phyloP scores from a whole-genome alignment of 345 rosid species.

The Gossypium australe region DNA sequence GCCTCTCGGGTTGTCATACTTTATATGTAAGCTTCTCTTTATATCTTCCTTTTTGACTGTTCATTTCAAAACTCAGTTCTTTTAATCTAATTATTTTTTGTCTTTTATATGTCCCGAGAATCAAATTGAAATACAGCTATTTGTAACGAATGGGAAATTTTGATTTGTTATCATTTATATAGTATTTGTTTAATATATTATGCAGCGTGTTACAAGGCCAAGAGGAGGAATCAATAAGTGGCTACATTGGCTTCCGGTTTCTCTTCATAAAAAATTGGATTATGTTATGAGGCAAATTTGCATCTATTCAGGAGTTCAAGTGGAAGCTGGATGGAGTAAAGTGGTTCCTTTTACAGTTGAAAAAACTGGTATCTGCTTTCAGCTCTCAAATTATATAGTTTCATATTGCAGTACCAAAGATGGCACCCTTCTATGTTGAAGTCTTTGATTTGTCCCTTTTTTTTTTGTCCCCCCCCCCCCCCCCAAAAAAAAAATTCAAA shows the following conservation, averaged over 20 bases:
- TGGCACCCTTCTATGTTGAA: constrained; percentile 7
- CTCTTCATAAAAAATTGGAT: constrained; percentile 45
- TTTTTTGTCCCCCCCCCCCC: not conserved
- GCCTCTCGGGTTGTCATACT: constrained; percentile 58
- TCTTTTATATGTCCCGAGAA: constrained; percentile 8
- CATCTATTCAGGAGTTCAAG: constrained; percentile 21
- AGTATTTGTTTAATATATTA: constrained; percentile 3
- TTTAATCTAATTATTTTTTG: not conserved
- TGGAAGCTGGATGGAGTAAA: constrained; percentile 9
- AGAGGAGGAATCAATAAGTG: constrained; percentile 68
- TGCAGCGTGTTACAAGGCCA: constrained; percentile 75
- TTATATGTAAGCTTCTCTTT: constrained; percentile 36
- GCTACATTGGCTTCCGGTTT: constrained; percentile 81
- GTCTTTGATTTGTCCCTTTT: not conserved
- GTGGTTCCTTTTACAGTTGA: constrained; percentile 20
- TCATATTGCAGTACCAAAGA: not conserved
- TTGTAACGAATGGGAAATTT: not conserved
- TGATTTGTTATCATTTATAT: not conserved
- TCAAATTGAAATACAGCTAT: not conserved
- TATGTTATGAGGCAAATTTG: constrained; percentile 31
- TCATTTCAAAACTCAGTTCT: not conserved
- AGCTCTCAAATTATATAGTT: not conserved
- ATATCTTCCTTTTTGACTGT: not conserved
- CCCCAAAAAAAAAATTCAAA: not conserved
- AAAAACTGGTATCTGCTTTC: constrained; percentile 33